Base-by-base conservation (phyloP, 2,329 filamentous ascomycete species). In the Ceratocystis cacaofunesta region DNA sequence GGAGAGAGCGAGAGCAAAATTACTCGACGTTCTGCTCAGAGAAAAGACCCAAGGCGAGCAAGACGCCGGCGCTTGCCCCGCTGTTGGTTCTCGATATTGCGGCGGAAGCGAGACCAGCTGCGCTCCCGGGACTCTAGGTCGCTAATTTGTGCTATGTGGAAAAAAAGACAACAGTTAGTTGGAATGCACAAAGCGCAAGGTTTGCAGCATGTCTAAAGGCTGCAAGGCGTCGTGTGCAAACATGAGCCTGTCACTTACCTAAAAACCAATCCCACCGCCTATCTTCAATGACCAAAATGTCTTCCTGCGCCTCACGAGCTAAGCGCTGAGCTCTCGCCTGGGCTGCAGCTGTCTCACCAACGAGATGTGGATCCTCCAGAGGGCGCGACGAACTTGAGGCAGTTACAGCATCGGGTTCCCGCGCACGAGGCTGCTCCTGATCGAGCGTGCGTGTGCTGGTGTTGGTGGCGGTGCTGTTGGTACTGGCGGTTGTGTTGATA, bases 301-400 rank as follows among this genome's bases (percentile, higher is more conserved):
- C 81, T 30, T 81, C 80, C 0, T 78, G 78, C 48, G 76, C 78
- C 73, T 86, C 81, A 63, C 80, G 75, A n/a, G 78, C 78, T 32
- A 86, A 72, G 68, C 85, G 77, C 70, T 82, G 81, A n/a, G 75
- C 74, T 55, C 82, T 77, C 6, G 84, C 83, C 68, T 78, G 73
- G 8, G 78, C 76, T 1, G 86, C 86, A 2, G 85, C 85, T 62
- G 79, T 79, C 74, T 87, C 85, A 43, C 86, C 86, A 1, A 88
- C 86, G 8, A 88, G 75, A 66, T 85, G 80, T 0, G 85, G 85
- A 69, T 88, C 86, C 73, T 89, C 86, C 19, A 85, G 77, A 2
- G 83, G 84, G 5, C 79, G 77, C 73, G 73, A 36, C 2, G 65
- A 52, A 6, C 30, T 55, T 19, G 60, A 44, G 22, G 60, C 41